Percentiles rank a stretch among this genome's conserved stretches.
Evolutionary conservation across 73 alveolate species (phyloP).

Genomic region (Vitrella brassicaformis): DNA sequence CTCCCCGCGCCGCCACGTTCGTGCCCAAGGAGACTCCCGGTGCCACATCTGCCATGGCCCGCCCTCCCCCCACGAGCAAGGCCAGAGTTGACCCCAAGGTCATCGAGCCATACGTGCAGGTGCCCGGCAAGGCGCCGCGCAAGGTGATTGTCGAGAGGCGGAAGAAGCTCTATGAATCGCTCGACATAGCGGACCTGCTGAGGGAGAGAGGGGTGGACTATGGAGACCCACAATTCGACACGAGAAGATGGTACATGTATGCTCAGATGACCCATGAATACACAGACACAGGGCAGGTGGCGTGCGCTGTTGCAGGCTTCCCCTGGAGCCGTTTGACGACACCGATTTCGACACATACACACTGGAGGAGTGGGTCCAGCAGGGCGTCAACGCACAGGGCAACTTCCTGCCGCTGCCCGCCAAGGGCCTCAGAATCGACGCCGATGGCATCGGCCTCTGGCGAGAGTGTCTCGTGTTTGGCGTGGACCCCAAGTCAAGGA

Average conservation of each 20-base stretch:
- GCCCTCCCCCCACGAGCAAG: no score
- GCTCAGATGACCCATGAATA: no score
- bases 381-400: slow-evolving; percentile 68
- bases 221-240: background rate
- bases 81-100: background rate
- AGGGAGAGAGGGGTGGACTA: background rate
- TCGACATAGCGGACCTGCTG: slow-evolving; percentile 17
- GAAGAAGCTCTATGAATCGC: slow-evolving; percentile 14
- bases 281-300: no score
- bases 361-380: slow-evolving; percentile 88
- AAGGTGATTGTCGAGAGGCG: slow-evolving; percentile 7
- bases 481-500: slow-evolving; percentile 52
- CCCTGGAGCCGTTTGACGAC: slow-evolving; percentile 96
- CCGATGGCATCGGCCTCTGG: slow-evolving; percentile 73
- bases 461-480: slow-evolving; percentile 59
- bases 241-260: background rate
- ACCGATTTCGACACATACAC: slow-evolving; percentile 90
- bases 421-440: slow-evolving; percentile 71
- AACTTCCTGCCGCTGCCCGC: slow-evolving; percentile 76
- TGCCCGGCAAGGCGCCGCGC: background rate
- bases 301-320: slow-evolving; percentile 88
- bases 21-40: no score
- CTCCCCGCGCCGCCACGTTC: background rate
- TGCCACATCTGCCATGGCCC: no score
- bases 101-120: background rate